Evolutionary conservation across 352 stramenopile species (phyloP), one percentile per base, ranked within the genome.

Genomic region (Globisporangium paddicum): DNA sequence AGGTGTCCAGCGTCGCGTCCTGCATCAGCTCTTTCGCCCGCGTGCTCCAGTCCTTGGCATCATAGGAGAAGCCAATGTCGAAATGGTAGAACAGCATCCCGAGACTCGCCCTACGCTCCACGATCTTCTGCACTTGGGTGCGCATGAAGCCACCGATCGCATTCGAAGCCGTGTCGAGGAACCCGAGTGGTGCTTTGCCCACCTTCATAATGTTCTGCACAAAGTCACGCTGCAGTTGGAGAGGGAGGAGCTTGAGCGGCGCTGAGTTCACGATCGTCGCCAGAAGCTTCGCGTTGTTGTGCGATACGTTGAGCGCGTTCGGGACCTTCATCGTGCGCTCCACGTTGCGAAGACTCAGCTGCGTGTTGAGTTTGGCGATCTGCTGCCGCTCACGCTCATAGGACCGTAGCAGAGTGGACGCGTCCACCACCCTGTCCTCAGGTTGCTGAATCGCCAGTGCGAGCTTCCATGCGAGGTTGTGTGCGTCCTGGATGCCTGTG

Each of bases 391-490:
- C 87, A n/a, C 62, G 63, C 32, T 88, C 79, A 65, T 98, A 97
- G 3, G 76, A 92, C 2, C 65, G 63, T 49, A 98, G 60, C 32
- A 96, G 53, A 9, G 50, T 50, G 21, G 53, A 41, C n/a, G 55
- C 48, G 18, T 74, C 56, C 8, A 75, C 56, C 8, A 75, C 28
- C 5, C 26, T 9, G 18, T 25, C 40, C 34, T 19, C 1, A 21
- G 38, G 2, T 14, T 77, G 69, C 25, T 89, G 72, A 3, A 96
- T 67, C 13, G 77, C 55, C 19, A 81, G 73, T 7, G 87, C 87
- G 13, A 98, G 77, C 62, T 97, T 97, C 93, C 91, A 98, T 2
- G 79, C 86, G 9, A 98, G 69, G 57, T 98, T 98, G 71, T 97
- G 89, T 0, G 86, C 81, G 57, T 98, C 91, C 62, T 97, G 87